Evolutionary conservation across 768 basidiomycete species (phyloP).

Genomic region (Lactarius evosmus): DNA sequence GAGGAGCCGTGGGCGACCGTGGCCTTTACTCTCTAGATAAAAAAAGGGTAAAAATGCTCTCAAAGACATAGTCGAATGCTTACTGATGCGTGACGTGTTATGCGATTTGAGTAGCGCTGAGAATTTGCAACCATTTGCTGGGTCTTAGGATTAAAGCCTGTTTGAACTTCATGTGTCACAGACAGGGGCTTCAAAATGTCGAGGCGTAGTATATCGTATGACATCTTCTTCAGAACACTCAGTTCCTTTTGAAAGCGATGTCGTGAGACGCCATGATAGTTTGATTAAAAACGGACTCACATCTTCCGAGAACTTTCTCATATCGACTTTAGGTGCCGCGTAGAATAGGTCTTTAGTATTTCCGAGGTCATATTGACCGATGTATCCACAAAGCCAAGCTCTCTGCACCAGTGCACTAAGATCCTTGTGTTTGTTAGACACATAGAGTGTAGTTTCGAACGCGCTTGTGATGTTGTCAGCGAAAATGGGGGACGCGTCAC

Average conservation of each 20-base stretch:
- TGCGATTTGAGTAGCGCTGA: conserved; percentile 18
- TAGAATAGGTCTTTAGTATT: conserved; percentile 40
- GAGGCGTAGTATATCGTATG: conserved; percentile 14
- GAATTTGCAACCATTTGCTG: conserved; percentile 21
- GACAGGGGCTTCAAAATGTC: conserved; percentile 17
- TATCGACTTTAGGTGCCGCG: conserved; percentile 45
- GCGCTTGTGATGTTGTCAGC: conserved; percentile 28
- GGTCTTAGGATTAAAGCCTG: conserved; percentile 13
- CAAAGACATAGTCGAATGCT: background rate
- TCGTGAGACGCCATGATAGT: conserved; percentile 1
- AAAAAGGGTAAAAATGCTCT: background rate
- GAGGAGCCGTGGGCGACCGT: conserved; percentile 24
- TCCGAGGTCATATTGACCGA: conserved; percentile 40
- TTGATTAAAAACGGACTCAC: conserved; percentile 33
- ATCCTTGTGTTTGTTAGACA: conserved; percentile 18
- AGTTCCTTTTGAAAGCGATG: conserved; percentile 6
- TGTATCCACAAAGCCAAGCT: conserved; percentile 37
- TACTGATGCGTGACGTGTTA: conserved; percentile 1
- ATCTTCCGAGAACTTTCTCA: conserved; percentile 35
- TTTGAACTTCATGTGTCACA: conserved; percentile 17
- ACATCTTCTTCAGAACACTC: conserved; percentile 16
- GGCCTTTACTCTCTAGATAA: conserved; percentile 29
- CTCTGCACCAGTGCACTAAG: conserved; percentile 28
- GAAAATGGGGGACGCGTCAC: conserved; percentile 23
- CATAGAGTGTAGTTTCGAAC: conserved; percentile 29